These are phyloP conservation scores for Entomortierella lignicola DNA, from an alignment of 192 early-diverging fungal species.

Conservation along the genomic window DNA sequence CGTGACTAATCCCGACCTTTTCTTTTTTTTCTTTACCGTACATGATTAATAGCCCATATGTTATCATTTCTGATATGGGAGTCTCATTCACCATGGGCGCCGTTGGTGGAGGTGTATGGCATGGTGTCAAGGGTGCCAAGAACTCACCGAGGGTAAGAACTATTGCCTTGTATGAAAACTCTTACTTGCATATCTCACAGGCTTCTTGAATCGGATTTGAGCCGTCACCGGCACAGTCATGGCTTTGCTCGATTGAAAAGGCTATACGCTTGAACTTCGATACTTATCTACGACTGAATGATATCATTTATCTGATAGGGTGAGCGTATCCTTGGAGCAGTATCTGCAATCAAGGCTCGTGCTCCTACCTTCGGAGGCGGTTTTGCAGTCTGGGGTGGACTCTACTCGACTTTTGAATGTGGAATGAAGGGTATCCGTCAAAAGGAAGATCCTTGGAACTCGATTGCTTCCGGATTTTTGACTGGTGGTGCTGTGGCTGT, in stretches of 20 bases:
- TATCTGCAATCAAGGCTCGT: conserved; percentile 91
- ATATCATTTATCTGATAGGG: conserved; percentile 57
- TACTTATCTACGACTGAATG: background rate
- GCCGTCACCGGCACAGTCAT: too few relatives aligned
- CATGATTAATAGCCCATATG: conserved; percentile 74
- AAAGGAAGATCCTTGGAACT: conserved; percentile 99
- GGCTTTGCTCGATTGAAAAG: too few relatives aligned
- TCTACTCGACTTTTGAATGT: conserved; percentile 98
- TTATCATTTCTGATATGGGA: conserved; percentile 86
- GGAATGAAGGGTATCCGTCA: conserved; percentile 91
- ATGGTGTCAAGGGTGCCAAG: conserved; percentile 98
- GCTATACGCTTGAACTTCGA: too few relatives aligned
- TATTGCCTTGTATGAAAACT: background rate
- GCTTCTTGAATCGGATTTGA: background rate
- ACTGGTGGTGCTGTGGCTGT: conserved; percentile 96
- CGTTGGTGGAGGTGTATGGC: conserved; percentile 95
- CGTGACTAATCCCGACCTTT: background rate
- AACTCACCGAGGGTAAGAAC: conserved; percentile 90
- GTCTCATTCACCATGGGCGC: conserved; percentile 97
- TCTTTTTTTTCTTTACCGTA: background rate
- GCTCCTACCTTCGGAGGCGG: conserved; percentile 96
- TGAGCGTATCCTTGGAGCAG: conserved; percentile 89
- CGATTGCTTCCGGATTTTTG: conserved; percentile 92
- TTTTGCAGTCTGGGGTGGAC: conserved; percentile 99
- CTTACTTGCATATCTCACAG: background rate